Evolutionary conservation across 148 eudicot genomes (phyloP), one percentile per base, ranked within the genome.

Genomic region (Agrostemma githago): DNA sequence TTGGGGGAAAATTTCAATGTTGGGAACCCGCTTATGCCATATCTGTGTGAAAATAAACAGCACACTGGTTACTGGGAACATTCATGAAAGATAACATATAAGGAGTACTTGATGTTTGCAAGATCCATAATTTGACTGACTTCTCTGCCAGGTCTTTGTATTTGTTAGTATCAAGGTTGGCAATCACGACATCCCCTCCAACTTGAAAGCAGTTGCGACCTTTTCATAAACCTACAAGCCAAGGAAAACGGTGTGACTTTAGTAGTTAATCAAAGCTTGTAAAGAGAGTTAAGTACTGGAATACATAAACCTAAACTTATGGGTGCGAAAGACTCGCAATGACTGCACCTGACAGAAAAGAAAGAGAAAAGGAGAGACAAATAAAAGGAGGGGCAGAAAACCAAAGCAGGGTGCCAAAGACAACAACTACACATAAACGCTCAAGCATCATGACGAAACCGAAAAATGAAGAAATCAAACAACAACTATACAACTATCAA

Each of bases 311-410:
- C n/a, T 56, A 46, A 61, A 87, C 99, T 87, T 84, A 95, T 97
- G 66, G 97, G 89, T 84, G 99, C 99, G 83, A 95, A 88, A 80
- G 80, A 80, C 83, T 95, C 92, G 91, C 99, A 95, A 81, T 95
- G 99, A 62, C 99, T 97, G 79, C 99, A 95, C 98, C 98, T 93
- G 83, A 59, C 77, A 81, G n/a, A n/a, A n/a, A n/a, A n/a, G n/a
- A n/a, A n/a, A n/a, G n/a, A n/a, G n/a, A n/a, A 77, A 75, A 17
- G 60, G 1, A 39, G 72, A 72, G 84, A 79, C 54, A 8, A 46
- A 63, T 64, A 77, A 75, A 71, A 6, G 14, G 53, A n/a, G n/a
- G n/a, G n/a, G n/a, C n/a, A n/a, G n/a, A n/a, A n/a, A n/a, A n/a
- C n/a, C n/a, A n/a, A n/a, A n/a, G n/a, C n/a, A n/a, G n/a, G n/a